Evolutionary conservation across 1,139 yeast species (phyloP), one percentile per base, ranked within the genome.

Genomic region (Candida sanyaensis): DNA sequence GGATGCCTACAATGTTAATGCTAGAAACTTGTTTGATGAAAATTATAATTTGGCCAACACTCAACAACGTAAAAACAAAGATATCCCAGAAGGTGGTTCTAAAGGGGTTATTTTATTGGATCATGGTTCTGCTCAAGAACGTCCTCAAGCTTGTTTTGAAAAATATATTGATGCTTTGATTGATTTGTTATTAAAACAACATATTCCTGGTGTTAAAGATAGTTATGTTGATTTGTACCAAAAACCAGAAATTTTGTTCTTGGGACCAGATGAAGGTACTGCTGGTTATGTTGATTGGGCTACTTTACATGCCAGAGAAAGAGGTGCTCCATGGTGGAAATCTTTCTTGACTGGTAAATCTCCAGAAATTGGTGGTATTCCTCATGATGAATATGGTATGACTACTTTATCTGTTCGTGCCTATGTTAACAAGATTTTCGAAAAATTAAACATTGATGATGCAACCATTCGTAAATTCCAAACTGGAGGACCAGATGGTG

Each of bases 401-500:
- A 93, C 99, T 8, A 86, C 97, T 9, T 75, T 92, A 57, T 89
- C 97, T 43, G 98, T 93, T 44, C 84, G 99, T 62, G 89, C 96
- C 47, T 93, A 86, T 66, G 96, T 93, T 50, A 86, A 88, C 66
- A 89, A 90, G 64, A 85, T 92, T 53, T 93, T 92, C 68, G 87
- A 89, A 58, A 88, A 90, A 66, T 78, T 87, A 53, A 66, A 69
- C 39, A 74, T 92, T 53, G 82, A 86, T 55, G 71, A 80, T 51
- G 71, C 80, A 33, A 63, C 63, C 40, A 80, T 92, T 50, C 79
- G 78, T 60, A 93, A 93, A 71, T 76, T 93, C 64, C 99, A 93
- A 75, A 93, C 98, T 49, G 99, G 98, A 71, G 99, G 99, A 41
- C 99, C 99, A 53, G 98, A 93, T 71, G 99, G 99, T 62, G 99